Conservation (phyloP, 306 rosid species). For the Cucurbita argyrosperma region DNA sequence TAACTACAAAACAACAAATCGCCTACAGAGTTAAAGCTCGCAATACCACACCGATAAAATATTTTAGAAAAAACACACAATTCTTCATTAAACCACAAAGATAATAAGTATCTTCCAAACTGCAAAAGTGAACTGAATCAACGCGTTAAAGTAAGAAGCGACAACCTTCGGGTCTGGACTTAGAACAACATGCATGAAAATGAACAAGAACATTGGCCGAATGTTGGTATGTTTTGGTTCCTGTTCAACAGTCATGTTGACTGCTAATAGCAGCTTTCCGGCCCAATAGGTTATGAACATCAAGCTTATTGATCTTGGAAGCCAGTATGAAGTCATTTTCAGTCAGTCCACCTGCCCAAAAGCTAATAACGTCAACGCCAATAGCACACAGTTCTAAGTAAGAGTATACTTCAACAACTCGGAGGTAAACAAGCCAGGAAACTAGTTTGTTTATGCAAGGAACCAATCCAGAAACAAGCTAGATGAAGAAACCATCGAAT, state of each 20-base stretch:
- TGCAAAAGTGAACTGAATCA: background rate
- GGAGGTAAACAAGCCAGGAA: background rate
- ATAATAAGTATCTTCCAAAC: background rate
- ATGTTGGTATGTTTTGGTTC: background rate
- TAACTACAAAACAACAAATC: background rate
- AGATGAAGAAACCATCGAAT: background rate
- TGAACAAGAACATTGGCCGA: background rate
- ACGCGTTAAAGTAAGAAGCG: background rate
- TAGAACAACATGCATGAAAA: background rate
- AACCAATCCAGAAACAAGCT: background rate
- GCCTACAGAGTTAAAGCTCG: background rate
- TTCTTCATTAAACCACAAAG: background rate
- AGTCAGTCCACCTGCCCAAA: constrained; percentile 67
- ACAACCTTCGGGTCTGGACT: background rate
- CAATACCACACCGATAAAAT: background rate
- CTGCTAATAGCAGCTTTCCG: constrained; percentile 22
- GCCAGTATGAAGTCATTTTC: constrained; percentile 92
- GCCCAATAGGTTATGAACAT: constrained; percentile 38
- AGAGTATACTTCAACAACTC: background rate
- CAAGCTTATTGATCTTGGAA: constrained; percentile 49
- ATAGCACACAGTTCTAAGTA: background rate
- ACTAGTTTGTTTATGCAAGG: background rate
- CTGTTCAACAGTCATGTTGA: constrained; percentile 1
- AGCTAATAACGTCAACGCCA: background rate
- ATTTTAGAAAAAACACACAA: background rate